Evolutionary conservation across 805 yeast species (phyloP).

Genomic region (Kluyveromyces wickerhamii): DNA sequence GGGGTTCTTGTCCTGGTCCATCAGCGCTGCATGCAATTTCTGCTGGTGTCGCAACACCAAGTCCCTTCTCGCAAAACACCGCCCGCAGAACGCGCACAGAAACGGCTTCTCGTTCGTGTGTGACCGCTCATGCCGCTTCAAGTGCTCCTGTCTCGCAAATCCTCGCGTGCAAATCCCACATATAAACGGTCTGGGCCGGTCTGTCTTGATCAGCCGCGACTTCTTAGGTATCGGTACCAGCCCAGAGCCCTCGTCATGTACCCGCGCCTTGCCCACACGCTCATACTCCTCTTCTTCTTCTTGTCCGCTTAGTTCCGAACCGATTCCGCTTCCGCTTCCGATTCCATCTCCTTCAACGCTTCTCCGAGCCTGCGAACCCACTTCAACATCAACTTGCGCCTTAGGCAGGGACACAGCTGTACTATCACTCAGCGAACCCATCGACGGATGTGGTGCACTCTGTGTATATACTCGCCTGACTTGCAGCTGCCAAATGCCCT

Average conservation of each 20-base stretch:
- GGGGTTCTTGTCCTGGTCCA: slow-evolving; percentile 28
- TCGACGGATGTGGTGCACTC: too few relatives aligned
- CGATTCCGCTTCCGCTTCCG: too few relatives aligned
- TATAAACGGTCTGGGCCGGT: slow-evolving; percentile 88
- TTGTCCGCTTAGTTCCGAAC: too few relatives aligned
- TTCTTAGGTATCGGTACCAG: slow-evolving; percentile 77
- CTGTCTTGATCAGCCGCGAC: slow-evolving; percentile 75
- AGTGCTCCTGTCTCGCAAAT: slow-evolving; percentile 90
- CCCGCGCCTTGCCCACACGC: neutral
- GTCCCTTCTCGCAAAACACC: slow-evolving; percentile 89
- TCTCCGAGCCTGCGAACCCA: too few relatives aligned
- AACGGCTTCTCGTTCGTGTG: slow-evolving; percentile 96
- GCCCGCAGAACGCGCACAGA: slow-evolving; percentile 92
- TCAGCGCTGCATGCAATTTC: slow-evolving; percentile 61
- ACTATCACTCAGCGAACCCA: too few relatives aligned
- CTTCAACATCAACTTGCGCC: too few relatives aligned
- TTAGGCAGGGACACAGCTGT: too few relatives aligned
- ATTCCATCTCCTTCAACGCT: too few relatives aligned
- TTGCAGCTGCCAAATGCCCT: too few relatives aligned
- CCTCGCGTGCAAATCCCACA: slow-evolving; percentile 90
- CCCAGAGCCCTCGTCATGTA: too few relatives aligned
- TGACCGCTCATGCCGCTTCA: slow-evolving; percentile 86
- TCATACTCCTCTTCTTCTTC: neutral
- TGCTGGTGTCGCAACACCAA: slow-evolving; percentile 89
- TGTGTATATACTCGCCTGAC: too few relatives aligned